Evolutionary conservation across 345 rosid genomes (phyloP).

Genomic region (Mercurialis annua): DNA sequence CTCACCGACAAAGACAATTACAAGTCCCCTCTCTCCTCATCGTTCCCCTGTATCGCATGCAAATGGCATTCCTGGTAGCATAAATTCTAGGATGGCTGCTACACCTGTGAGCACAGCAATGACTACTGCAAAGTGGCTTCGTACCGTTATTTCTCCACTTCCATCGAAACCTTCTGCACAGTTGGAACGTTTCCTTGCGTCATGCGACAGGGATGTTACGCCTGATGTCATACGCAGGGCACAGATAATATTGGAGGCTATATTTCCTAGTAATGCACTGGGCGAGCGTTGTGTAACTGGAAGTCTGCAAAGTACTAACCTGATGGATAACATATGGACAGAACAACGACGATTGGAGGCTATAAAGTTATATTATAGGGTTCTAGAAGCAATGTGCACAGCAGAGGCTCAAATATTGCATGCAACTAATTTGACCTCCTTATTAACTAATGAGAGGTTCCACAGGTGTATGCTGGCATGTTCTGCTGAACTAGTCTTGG

Average conservation of each 20-base stretch:
- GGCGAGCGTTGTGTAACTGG: slow-evolving; percentile 65
- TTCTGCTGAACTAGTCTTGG: slow-evolving; percentile 91
- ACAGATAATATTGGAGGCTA: slow-evolving; percentile 82
- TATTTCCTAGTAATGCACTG: slow-evolving; percentile 70
- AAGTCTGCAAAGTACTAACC: slow-evolving; percentile 60
- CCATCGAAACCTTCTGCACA: slow-evolving; percentile 72
- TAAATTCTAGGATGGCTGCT: slow-evolving; percentile 51
- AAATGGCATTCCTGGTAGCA: slow-evolving; percentile 46
- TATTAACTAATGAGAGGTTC: slow-evolving; percentile 83
- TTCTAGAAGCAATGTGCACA: slow-evolving; percentile 90
- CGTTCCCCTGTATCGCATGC: slow-evolving; percentile 67
- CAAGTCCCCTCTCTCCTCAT: slow-evolving; percentile 81
- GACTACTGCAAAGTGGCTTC: slow-evolving; percentile 99
- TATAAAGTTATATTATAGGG: slow-evolving; percentile 80
- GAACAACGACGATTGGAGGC: slow-evolving; percentile 88
- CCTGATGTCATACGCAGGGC: slow-evolving; percentile 76
- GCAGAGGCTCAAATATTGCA: slow-evolving; percentile 87
- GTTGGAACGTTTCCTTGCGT: slow-evolving; percentile 61
- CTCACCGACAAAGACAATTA: slow-evolving; percentile 74
- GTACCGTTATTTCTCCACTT: slow-evolving; percentile 73
- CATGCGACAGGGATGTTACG: slow-evolving; percentile 82
- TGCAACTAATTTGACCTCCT: slow-evolving; percentile 75
- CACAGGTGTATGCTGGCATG: slow-evolving; percentile 98
- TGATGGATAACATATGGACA: slow-evolving; percentile 96
- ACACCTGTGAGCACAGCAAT: slow-evolving; percentile 92